phyloP scores from a whole-genome alignment of 106 monocot species.

The Dioscorea zingiberensis region DNA sequence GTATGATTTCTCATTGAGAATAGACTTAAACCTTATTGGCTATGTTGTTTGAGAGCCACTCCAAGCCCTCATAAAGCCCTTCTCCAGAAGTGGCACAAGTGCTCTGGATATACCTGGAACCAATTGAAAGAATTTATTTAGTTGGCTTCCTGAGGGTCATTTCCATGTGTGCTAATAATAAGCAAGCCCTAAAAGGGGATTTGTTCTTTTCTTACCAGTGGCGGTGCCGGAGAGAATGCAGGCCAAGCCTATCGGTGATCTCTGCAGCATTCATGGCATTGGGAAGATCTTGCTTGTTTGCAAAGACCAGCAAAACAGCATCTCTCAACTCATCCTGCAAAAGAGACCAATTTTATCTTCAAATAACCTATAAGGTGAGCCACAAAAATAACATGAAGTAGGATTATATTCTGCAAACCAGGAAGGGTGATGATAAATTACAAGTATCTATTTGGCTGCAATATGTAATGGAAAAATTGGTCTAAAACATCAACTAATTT shows the following conservation, averaged over 20 bases:
- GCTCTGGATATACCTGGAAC: constrained; percentile 1
- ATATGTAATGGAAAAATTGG: too few relatives aligned
- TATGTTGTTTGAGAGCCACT: constrained; percentile 6
- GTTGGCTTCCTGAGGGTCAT: too few relatives aligned
- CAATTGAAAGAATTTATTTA: too few relatives aligned
- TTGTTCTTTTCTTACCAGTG: constrained; percentile 17
- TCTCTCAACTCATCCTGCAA: constrained; percentile 31
- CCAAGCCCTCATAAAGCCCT: constrained; percentile 4
- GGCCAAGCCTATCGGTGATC: constrained; percentile 35
- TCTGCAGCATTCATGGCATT: constrained; percentile 41
- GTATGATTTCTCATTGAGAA: too few relatives aligned
- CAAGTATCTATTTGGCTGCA: too few relatives aligned
- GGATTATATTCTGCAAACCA: too few relatives aligned
- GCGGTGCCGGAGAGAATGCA: constrained; percentile 29
- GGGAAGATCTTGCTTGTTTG: constrained; percentile 38
- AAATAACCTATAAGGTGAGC: too few relatives aligned
- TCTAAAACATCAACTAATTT: too few relatives aligned
- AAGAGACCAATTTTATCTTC: too few relatives aligned
- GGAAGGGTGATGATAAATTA: too few relatives aligned
- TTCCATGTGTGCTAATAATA: too few relatives aligned
- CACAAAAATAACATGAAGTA: too few relatives aligned
- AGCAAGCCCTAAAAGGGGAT: not conserved
- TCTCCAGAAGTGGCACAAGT: constrained; percentile 9
- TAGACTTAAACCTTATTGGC: not conserved
- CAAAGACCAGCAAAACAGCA: constrained; percentile 42